Evolutionary conservation across 73 alveolate genomes (phyloP), one percentile per base, ranked within the genome.

Genomic region (Paramecium sexaurelia): DNA sequence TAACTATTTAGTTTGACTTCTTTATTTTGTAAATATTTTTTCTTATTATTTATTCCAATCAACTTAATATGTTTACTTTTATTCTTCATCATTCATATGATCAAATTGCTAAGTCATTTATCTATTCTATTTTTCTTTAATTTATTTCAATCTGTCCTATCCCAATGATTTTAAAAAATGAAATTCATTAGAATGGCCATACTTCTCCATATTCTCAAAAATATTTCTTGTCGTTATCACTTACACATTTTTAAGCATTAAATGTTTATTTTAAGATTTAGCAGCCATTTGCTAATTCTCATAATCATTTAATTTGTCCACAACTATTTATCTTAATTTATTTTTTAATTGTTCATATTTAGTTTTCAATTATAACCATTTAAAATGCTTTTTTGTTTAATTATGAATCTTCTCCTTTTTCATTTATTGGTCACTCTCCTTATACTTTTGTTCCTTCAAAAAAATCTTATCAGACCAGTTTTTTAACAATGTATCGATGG

Each of bases 271-370:
- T 39, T 68, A 19, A 15, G 55, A 37, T 69, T 39, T 43, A 5
- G 29, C 41, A 68, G 85, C 73, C 43, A 86, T 2, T 33, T 86
- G 43, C 85, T 67, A n/a, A 26, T 88, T 88, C 68, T 88, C 94
- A 40, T 88, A 68, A 88, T 88, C 94, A 71, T 88, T 88, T 29
- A 88, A 82, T 27, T 88, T 88, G 55, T 88, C 94, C 11, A 88
- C 73, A 69, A 88, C 78, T 0, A 56, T 68, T 27, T 75, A 45
- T 43, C 87, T 67, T 36, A 88, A 41, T 24, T 68, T 88, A n/a
- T 67, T 69, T 36, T 82, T 88, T n/a, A 88, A 37, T 43, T 82
- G 55, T 26, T 88, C 94, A 69, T 88, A 88, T 68, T 88, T 88
- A 41, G 94, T 88, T 37, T 69, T 88, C 45, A 88, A 61, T 43